These are phyloP conservation scores for Gracilaria vermiculophylla DNA, from an alignment of 23 red algal genomes.

Conservation along the genomic window DNA sequence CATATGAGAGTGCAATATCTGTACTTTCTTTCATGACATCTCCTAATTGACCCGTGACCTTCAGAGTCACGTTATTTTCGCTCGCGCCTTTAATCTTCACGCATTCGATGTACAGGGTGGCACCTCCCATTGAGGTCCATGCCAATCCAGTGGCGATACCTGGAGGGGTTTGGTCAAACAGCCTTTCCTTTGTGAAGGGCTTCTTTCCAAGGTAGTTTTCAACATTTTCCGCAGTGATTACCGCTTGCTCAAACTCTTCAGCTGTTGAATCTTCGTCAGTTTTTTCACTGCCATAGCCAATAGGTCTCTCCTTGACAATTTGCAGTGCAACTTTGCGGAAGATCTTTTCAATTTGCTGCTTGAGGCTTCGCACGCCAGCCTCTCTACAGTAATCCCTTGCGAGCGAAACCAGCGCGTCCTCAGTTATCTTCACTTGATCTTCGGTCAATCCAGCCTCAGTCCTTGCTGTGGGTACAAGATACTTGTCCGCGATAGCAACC, in stretches of 20 bases:
- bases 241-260: background rate
- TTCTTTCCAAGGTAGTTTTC: conserved; percentile 79
- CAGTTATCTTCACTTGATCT: conserved; percentile 64
- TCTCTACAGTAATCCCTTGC: conserved; percentile 94
- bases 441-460: conserved; percentile 71
- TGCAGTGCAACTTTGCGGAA: conserved; percentile 75
- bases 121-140: conserved; percentile 91
- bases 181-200: conserved; percentile 65
- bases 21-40: conserved; percentile 96
- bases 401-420: conserved; percentile 65
- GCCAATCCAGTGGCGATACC: conserved; percentile 92
- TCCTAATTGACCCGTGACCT: conserved; percentile 86
- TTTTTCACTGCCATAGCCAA: background rate
- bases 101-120: conserved; percentile 88
- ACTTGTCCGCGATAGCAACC: conserved; percentile 83
- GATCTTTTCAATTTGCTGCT: conserved; percentile 91
- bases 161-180: conserved; percentile 70
- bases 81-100: conserved; percentile 54
- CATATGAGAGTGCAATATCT: conserved; percentile 92
- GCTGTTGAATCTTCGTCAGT: background rate
- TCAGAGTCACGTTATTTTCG: conserved; percentile 31
- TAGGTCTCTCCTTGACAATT: conserved; percentile 30
- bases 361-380: conserved; percentile 90
- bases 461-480: conserved; percentile 77
- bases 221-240: conserved; percentile 51